Conservation (phyloP, 169 alveolate genomes). For the Plasmodium falciparum region DNA sequence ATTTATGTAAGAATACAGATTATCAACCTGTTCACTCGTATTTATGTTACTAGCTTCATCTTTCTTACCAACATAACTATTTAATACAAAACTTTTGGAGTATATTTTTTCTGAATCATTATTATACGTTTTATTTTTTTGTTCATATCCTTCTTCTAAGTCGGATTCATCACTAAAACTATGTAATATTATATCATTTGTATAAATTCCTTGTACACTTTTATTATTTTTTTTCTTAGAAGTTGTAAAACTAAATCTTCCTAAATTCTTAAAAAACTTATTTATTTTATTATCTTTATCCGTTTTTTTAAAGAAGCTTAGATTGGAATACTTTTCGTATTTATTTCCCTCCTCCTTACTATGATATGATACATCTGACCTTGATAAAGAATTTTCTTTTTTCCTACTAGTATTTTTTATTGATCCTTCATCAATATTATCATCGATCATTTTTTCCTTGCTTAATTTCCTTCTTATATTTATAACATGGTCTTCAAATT, state of each 20-base stretch:
- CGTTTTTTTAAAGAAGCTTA: conserved; percentile 25
- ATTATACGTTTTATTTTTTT: conserved; percentile 4
- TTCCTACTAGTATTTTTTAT: conserved; percentile 10
- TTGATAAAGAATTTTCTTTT: conserved; percentile 33
- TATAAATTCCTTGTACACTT: not conserved
- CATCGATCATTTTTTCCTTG: conserved; percentile 6
- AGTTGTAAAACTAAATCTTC: conserved; percentile 45
- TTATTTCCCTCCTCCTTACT: conserved; percentile 39
- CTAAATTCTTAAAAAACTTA: conserved; percentile 49
- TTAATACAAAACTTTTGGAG: conserved; percentile 10
- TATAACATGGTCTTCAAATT: not conserved
- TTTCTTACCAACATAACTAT: conserved; percentile 28
- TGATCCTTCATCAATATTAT: conserved; percentile 2
- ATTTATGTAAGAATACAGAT: conserved; percentile 55
- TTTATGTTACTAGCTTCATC: conserved; percentile 2
- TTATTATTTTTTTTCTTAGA: conserved; percentile 26
- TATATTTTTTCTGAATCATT: conserved; percentile 1
- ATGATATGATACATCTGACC: conserved; percentile 36
- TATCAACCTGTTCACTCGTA: conserved; percentile 48
- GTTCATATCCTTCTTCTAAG: not conserved
- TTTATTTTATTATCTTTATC: conserved; percentile 61
- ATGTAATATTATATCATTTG: not conserved
- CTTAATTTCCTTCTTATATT: conserved; percentile 12
- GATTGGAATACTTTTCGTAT: conserved; percentile 43
- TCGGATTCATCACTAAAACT: conserved; percentile 11